These are phyloP conservation scores for Tylopilus balloui DNA, from an alignment of 768 basidiomycete species.

Conservation along the genomic window DNA sequence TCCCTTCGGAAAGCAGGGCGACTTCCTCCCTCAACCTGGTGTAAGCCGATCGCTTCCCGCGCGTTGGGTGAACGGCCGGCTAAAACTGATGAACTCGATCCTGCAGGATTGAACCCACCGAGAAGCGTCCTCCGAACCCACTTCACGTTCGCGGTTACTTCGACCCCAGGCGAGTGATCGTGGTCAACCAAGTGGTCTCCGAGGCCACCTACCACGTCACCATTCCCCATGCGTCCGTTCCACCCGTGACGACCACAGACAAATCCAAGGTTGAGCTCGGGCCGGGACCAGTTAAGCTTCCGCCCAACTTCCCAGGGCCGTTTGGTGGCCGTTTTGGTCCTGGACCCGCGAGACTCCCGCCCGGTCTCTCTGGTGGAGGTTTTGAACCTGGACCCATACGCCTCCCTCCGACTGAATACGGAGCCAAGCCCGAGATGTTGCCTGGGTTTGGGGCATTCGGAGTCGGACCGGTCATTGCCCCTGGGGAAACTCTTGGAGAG, in stretches of 20 bases:
- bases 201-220: slow-evolving; percentile 23
- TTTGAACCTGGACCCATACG: slow-evolving; percentile 18
- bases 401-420: slow-evolving; percentile 20
- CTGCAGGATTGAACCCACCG: slow-evolving; percentile 29
- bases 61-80: neutral
- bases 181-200: slow-evolving; percentile 33
- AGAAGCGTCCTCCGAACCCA: slow-evolving; percentile 19
- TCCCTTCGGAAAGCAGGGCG: slow-evolving; percentile 28
- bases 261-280: slow-evolving; percentile 21
- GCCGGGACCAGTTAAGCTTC: slow-evolving; percentile 11
- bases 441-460: slow-evolving; percentile 30
- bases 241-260: slow-evolving; percentile 3
- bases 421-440: slow-evolving; percentile 19
- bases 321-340: slow-evolving; percentile 22
- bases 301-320: slow-evolving; percentile 5
- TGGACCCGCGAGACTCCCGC: slow-evolving; percentile 18
- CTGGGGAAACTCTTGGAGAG: slow-evolving; percentile 28
- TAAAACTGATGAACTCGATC: neutral
- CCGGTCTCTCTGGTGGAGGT: slow-evolving; percentile 1
- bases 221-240: slow-evolving; percentile 21
- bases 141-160: slow-evolving; percentile 28
- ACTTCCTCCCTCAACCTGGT: slow-evolving; percentile 38
- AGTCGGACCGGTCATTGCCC: slow-evolving; percentile 21
- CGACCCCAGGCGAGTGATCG: slow-evolving; percentile 31
- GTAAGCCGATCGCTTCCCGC: slow-evolving; percentile 22